Evolutionary conservation across 2,329 filamentous ascomycete species (phyloP).

Genomic region (Diaporthe helianthi): DNA sequence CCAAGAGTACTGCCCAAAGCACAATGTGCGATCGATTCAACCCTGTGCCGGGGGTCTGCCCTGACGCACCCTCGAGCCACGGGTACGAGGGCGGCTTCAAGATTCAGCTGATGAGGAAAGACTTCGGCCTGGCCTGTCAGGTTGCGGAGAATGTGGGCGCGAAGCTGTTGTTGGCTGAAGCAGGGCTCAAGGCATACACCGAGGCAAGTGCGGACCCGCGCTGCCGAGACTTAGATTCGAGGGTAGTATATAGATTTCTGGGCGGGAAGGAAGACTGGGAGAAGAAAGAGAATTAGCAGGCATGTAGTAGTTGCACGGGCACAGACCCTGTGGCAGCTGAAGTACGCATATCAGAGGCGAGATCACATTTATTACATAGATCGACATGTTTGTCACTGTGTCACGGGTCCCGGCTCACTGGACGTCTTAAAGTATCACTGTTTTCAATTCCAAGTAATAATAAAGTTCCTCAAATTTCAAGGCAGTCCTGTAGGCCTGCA

Average conservation of each 20-base stretch:
- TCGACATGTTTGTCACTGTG: not conserved
- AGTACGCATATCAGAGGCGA: not conserved
- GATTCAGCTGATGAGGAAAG: constrained; percentile 66
- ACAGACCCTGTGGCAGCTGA: not conserved
- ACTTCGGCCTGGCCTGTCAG: constrained; percentile 61
- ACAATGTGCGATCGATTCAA: constrained; percentile 44
- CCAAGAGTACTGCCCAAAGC: constrained; percentile 42
- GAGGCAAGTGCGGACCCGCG: constrained; percentile 56
- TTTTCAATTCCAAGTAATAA: too few species aligned
- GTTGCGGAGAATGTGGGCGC: constrained; percentile 60
- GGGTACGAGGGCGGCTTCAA: constrained; percentile 60
- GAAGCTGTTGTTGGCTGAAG: constrained; percentile 55
- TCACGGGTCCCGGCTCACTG: not conserved
- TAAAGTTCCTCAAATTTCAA: too few species aligned
- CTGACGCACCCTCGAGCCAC: constrained; percentile 41
- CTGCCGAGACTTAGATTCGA: constrained; percentile 62
- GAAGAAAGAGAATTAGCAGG: constrained; percentile 1
- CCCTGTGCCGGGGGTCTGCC: constrained; percentile 44
- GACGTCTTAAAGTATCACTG: not conserved
- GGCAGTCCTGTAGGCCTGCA: not conserved
- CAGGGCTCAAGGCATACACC: constrained; percentile 58
- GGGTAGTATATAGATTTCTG: constrained; percentile 63
- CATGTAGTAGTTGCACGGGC: not conserved
- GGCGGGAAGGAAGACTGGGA: constrained; percentile 60
- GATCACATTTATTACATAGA: not conserved